Evolutionary conservation across 2,329 filamentous ascomycete species (phyloP).

Genomic region (Sclerotinia borealis): DNA sequence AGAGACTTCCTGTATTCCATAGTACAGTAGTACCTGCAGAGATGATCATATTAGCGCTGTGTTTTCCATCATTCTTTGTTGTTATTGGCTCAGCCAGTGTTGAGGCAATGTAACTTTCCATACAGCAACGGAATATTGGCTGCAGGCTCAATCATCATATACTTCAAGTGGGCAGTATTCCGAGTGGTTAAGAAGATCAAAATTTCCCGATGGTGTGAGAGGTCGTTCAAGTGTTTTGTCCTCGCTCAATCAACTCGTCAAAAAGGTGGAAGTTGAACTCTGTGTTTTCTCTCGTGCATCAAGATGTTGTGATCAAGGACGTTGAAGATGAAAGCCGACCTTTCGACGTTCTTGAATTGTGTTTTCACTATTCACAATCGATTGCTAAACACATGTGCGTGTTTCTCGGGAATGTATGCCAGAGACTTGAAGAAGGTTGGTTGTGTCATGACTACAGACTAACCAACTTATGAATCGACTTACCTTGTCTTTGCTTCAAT

Average conservation of each 20-base stretch:
- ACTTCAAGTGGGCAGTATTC: neutral
- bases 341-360: neutral
- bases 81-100: neutral
- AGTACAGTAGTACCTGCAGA: slow-evolving; percentile 9
- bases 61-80: neutral
- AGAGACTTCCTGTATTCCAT: neutral
- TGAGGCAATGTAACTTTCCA: neutral
- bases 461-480: too few species aligned
- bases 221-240: neutral
- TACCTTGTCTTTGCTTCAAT: neutral
- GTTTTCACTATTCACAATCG: neutral
- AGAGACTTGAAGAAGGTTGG: neutral
- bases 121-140: neutral
- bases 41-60: neutral
- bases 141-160: neutral
- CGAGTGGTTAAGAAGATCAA: neutral
- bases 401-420: neutral
- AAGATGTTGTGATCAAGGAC: neutral
- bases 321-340: neutral
- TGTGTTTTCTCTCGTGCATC: neutral
- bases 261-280: neutral
- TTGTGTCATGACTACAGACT: neutral
- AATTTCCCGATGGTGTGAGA: neutral
- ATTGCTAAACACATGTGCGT: neutral
- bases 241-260: neutral